Base-by-base conservation (phyloP, 2,329 filamentous ascomycete genomes). In the Pseudonectria foliicola region DNA sequence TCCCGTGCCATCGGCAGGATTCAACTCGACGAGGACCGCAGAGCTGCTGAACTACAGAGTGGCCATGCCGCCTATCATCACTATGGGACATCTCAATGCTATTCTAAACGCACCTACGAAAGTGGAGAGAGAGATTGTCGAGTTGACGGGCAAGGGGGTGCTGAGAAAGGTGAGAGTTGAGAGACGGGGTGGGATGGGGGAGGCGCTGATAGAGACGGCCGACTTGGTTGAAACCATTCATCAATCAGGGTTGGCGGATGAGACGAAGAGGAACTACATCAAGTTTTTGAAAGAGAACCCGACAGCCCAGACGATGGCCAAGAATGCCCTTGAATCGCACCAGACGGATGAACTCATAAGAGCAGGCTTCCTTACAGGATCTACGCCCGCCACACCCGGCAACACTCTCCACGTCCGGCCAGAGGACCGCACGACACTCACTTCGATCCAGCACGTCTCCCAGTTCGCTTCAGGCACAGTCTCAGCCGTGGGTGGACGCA, bases 401-500 rank as follows among this genome's bases (percentile, higher is more conserved):
- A 60, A 52, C 39, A 65, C 59, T 27, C 50, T 70, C 10, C 63
- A 66, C 31, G 55, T 67, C 10, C 64, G 72, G 3, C 71, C 73
- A 1, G 72, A 74, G 34, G 70, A 73, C 35, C 66, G 67, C 43
- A 69, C 70, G 12, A 75, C 71, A 8, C 61, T 80, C 25, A 69
- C 73, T 15, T 78, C 76, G 4, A 65, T 87, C 8, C 72, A 79
- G 25, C 71, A 67, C 16, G 75, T 84, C 14, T 75, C 78, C 3
- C 70, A 66, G 42, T 78, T 80, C 14, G 75, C 81, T 5, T 81
- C 83, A 1, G 84, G 84, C 11, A 79, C 78, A 3, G 50, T 82
- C 2, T 80, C 68, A 6, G 81, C 83, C 2, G 76, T 87, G 1
- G 84, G 84, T 2, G 82, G 82, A 4, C 61, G 66, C n/a, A 74